Percentiles rank a stretch among this genome's conserved stretches.
Conservation (phyloP, 2,329 filamentous ascomycete species). For the Botrytis pseudocinerea region DNA sequence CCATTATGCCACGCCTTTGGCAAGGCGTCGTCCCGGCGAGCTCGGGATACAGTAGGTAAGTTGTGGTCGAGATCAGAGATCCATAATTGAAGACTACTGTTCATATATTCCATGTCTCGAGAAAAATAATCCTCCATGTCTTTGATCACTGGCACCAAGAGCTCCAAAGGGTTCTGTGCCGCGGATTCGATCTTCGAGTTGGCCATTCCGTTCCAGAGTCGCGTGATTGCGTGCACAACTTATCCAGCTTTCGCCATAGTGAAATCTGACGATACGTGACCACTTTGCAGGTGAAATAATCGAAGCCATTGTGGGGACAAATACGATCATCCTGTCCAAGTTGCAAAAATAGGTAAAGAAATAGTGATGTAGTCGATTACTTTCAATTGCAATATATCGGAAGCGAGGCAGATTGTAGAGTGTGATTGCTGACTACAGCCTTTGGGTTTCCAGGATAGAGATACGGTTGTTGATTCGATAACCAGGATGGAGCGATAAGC, state of each 20-base stretch:
- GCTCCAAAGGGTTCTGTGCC: neutral
- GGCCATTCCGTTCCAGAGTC: neutral
- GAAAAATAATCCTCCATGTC: neutral
- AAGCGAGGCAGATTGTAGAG: too few species aligned
- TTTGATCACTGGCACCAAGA: neutral
- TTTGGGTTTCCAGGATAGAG: too few species aligned
- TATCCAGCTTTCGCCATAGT: neutral
- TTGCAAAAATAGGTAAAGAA: too few species aligned
- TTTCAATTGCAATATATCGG: too few species aligned
- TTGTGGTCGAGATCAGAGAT: neutral
- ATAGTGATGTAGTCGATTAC: too few species aligned
- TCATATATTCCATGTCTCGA: neutral
- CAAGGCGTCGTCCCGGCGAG: neutral
- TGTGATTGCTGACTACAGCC: too few species aligned
- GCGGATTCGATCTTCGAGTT: neutral
- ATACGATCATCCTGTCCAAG: too few species aligned
- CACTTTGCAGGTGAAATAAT: too few species aligned
- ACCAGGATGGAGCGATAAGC: neutral
- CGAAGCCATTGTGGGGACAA: too few species aligned
- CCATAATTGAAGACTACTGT: neutral
- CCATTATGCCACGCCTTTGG: neutral
- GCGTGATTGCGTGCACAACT: neutral
- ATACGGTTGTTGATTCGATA: too few species aligned
- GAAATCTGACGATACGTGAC: too few species aligned
- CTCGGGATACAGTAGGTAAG: too few species aligned